These are phyloP conservation scores for Kuraishia ogatae DNA, from an alignment of 805 yeast species.

Conservation along the genomic window DNA sequence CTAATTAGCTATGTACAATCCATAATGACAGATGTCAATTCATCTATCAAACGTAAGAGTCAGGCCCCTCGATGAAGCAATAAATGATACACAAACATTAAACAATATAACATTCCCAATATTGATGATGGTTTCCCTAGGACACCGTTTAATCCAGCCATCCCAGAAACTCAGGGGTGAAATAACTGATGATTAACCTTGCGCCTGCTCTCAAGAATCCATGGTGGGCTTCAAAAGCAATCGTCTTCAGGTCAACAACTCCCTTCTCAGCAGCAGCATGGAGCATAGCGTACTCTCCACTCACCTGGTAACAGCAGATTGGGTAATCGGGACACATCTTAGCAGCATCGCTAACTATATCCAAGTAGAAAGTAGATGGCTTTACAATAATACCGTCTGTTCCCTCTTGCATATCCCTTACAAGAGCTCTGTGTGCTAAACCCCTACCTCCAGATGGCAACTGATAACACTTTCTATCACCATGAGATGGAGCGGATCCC, in stretches of 20 bases:
- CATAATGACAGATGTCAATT: not conserved
- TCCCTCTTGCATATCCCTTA: constrained; percentile 84
- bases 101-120: too few species aligned
- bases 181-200: constrained; percentile 79
- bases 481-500: constrained; percentile 78
- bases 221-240: constrained; percentile 80
- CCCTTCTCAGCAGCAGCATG: constrained; percentile 98
- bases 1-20: not conserved
- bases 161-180: constrained; percentile 91
- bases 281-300: constrained; percentile 96
- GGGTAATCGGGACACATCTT: constrained; percentile 79
- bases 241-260: constrained; percentile 70
- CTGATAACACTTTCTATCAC: constrained; percentile 91
- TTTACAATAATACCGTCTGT: constrained; percentile 94
- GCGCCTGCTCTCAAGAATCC: constrained; percentile 97
- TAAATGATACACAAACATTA: too few species aligned
- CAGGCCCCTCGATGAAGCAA: too few species aligned
- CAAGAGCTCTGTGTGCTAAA: constrained; percentile 83
- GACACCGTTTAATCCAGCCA: constrained; percentile 52
- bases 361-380: constrained; percentile 93
- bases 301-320: constrained; percentile 89
- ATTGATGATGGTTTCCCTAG: too few species aligned
- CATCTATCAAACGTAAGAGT: too few species aligned
- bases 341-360: constrained; percentile 82
- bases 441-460: constrained; percentile 91